phyloP scores from a whole-genome alignment of 306 rosid species.

The Luffa acutangula region DNA sequence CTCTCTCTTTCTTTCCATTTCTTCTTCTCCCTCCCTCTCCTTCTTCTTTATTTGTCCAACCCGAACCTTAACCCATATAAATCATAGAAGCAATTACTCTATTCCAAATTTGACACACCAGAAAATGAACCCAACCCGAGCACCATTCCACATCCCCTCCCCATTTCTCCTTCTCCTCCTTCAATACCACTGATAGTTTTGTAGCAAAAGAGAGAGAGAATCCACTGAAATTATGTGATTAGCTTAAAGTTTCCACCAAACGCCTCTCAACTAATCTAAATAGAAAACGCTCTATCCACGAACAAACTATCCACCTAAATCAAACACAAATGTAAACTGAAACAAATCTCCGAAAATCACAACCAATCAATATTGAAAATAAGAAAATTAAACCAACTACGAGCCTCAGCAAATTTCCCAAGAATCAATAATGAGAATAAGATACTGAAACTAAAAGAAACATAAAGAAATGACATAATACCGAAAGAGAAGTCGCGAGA shows the following conservation, averaged over 20 bases:
- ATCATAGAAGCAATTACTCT: background rate
- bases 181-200: background rate
- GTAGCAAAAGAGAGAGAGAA: background rate
- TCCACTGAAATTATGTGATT: background rate
- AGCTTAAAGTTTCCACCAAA: background rate
- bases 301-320: no score
- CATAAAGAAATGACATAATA: background rate
- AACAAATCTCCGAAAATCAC: no score
- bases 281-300: no score
- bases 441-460: no score
- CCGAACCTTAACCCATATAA: background rate
- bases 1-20: background rate
- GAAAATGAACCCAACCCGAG: background rate
- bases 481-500: background rate
- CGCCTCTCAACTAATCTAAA: background rate
- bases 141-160: background rate
- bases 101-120: background rate
- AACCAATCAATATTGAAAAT: no score
- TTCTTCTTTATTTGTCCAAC: background rate
- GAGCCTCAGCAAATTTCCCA: no score
- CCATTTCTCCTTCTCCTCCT: background rate
- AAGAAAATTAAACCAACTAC: no score
- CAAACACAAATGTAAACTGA: no score
- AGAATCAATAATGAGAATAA: no score
- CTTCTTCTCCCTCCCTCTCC: background rate